Base-by-base conservation (phyloP, 495 filamentous ascomycete species). In the Cladorrhinum samala region DNA sequence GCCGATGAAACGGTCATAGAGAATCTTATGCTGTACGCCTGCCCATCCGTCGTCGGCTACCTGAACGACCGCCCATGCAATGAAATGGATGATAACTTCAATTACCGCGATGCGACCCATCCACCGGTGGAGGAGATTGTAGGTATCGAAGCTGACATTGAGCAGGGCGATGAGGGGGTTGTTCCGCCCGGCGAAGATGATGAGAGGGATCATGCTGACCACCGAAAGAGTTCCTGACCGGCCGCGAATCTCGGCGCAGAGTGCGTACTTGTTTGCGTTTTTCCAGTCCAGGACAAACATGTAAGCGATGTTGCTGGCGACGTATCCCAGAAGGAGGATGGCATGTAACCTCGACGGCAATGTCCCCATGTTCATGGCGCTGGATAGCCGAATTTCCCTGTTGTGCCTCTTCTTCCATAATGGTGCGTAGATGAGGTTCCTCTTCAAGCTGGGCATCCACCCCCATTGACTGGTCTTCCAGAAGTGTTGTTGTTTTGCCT, bases 61-160 rank as follows among this genome's bases (percentile, higher is more conserved):
- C 56, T 87, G 83, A 46, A 83, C 84, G 49, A 86, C 74, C 7
- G 80, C 77, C 83, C 85, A 99, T 37, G 86, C 84, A 43, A 77
- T 44, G 2, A 85, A 86, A 64, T 97, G 93, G 11, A 83, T 75
- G 44, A 96, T 39, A 4, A 83, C 74, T 66, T 98, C 87, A 13
- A 92, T 41, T 17, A 87, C 83, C 6, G 94, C 82, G 19, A 96
- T 83, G 17, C 93, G 86, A 19, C 92, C 93, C 50, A 97, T 83
- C 92, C 93, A 98, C 36, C 93, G 84, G 68, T 98, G 93, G 24
- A 97, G 71, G 23, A 96, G 75, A 68, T 96, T 97, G 77, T 90
- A 96, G 0, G 91, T 95, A 72, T 98, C 94, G 70, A 96, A 98
- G 67, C 88, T 92, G 69, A 97, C 83, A 23, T 82, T 83, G 58